A percentile compares a stretch with the other conserved stretches of the same genome.
phyloP scores from a whole-genome alignment of 257 asterid genomes.

The Ophiorrhiza pumila region DNA sequence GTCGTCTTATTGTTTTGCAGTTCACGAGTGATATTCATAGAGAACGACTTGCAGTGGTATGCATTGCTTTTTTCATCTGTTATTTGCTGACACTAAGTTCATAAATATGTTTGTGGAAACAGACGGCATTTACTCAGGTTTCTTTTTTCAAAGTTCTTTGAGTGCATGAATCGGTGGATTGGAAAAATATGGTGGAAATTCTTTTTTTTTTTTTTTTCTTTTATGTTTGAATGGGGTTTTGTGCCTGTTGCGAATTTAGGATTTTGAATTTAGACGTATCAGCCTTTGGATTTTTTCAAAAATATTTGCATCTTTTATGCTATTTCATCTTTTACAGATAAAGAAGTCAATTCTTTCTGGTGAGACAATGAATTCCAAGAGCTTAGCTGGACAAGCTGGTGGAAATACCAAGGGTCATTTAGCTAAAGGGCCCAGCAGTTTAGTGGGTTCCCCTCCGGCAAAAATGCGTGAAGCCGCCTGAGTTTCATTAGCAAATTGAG shows the following conservation, averaged over 20 bases:
- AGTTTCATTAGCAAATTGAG: conserved; percentile 10
- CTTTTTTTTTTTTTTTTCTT: not conserved
- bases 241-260: not conserved
- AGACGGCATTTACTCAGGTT: not conserved
- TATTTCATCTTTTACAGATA: conserved; percentile 41
- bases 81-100: not conserved
- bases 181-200: not conserved
- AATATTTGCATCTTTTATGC: not conserved
- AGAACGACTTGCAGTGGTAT: conserved; percentile 83
- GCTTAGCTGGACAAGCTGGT: conserved; percentile 50
- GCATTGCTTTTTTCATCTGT: conserved; percentile 20
- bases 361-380: conserved; percentile 47
- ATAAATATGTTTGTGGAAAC: not conserved
- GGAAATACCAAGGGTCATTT: conserved; percentile 62
- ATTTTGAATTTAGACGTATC: not conserved
- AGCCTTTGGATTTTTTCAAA: not conserved
- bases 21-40: conserved; percentile 62
- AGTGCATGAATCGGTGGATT: not conserved
- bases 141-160: not conserved
- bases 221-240: not conserved
- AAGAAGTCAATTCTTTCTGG: conserved; percentile 49
- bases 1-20: conserved; percentile 43
- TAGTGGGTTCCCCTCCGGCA: conserved; percentile 60
- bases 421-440: conserved; percentile 51
- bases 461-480: conserved; percentile 61